These are phyloP conservation scores for Astrephomene gubernaculifera DNA, from an alignment of 139 green algal species.

Conservation along the genomic window DNA sequence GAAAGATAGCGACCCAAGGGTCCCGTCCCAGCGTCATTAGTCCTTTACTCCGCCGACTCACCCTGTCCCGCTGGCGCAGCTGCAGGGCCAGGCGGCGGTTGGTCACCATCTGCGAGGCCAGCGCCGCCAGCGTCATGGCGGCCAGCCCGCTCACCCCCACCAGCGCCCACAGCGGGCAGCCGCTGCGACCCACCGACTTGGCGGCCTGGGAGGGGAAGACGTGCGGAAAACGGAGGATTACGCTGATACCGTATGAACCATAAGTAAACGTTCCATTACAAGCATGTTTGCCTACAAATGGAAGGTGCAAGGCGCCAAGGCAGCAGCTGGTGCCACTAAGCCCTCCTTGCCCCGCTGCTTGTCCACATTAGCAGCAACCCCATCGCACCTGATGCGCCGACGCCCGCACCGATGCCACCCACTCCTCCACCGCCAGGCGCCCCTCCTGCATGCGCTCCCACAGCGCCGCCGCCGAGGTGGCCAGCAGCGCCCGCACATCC, in stretches of 20 bases:
- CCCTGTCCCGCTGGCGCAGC: constrained; percentile 40
- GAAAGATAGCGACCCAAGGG: too few species aligned
- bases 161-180: constrained; percentile 32
- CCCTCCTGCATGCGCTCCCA: not conserved
- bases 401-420: not conserved
- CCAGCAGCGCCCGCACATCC: not conserved
- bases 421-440: not conserved
- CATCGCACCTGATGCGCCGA: not conserved
- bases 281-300: too few species aligned
- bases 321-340: too few species aligned
- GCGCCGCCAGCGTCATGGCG: constrained; percentile 15
- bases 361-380: too few species aligned
- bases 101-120: constrained; percentile 10
- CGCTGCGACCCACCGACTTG: constrained; percentile 8
- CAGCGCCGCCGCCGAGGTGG: not conserved
- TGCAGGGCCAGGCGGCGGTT: constrained; percentile 25
- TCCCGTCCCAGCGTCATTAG: too few species aligned
- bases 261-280: too few species aligned
- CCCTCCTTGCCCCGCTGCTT: too few species aligned
- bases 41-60: not conserved
- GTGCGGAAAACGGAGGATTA: not conserved
- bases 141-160: constrained; percentile 20
- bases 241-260: not conserved
- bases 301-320: too few species aligned
- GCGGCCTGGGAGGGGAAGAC: not conserved